These are phyloP conservation scores for Psilocybe tampanensis DNA, from an alignment of 768 basidiomycete genomes.

Conservation along the genomic window DNA sequence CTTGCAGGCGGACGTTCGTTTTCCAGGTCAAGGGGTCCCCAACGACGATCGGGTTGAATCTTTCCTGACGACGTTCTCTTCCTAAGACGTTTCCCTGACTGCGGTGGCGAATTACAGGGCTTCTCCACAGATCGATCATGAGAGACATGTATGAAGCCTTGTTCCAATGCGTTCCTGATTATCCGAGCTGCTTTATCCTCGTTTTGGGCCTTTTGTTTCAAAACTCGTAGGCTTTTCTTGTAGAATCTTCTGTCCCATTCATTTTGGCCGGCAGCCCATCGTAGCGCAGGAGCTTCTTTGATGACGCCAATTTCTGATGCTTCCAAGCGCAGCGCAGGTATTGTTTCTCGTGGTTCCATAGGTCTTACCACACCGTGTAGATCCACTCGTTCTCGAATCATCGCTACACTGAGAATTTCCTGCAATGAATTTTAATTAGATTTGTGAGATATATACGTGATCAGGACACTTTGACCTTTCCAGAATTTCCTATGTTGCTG, in stretches of 20 bases:
- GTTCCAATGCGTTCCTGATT: conserved; percentile 44
- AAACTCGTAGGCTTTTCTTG: conserved; percentile 39
- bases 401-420: conserved; percentile 32
- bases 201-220: conserved; percentile 45
- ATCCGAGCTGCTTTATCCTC: conserved; percentile 46
- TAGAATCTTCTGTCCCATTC: conserved; percentile 62
- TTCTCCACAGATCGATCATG: neutral
- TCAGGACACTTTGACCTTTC: conserved; percentile 1
- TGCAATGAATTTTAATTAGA: neutral
- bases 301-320: conserved; percentile 66
- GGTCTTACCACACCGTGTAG: conserved; percentile 58
- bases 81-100: neutral
- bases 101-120: neutral
- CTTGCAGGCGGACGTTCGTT: conserved; percentile 72
- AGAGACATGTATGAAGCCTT: conserved; percentile 41
- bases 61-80: conserved; percentile 22
- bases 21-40: conserved; percentile 61
- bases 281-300: conserved; percentile 69
- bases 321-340: conserved; percentile 55
- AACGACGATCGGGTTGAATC: conserved; percentile 44
- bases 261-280: conserved; percentile 66
- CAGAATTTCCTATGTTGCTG: neutral
- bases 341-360: conserved; percentile 61
- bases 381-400: conserved; percentile 79
- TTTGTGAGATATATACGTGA: neutral